These are phyloP conservation scores for Aspergillus unguis DNA, from an alignment of 2,329 filamentous ascomycete genomes.

Conservation along the genomic window DNA sequence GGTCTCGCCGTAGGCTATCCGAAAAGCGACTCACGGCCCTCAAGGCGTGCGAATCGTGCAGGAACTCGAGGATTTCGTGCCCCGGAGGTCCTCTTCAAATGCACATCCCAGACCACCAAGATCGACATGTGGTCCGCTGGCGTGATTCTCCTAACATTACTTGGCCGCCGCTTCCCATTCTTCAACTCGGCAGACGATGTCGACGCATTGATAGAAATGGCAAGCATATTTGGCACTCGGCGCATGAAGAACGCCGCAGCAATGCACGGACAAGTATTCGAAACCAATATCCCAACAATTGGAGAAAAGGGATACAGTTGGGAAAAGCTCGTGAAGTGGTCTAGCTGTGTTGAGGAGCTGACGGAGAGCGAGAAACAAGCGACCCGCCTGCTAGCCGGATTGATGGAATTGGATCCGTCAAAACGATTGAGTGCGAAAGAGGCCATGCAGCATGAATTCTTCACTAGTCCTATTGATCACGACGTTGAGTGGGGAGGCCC, in stretches of 20 bases:
- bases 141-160: slow-evolving; percentile 92
- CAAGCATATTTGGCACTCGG: slow-evolving; percentile 83
- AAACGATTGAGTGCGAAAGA: slow-evolving; percentile 44
- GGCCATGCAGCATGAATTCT: slow-evolving; percentile 46
- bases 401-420: slow-evolving; percentile 45
- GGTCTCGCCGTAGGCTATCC: slow-evolving; percentile 67
- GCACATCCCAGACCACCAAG: slow-evolving; percentile 86
- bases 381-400: slow-evolving; percentile 39
- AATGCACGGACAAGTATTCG: slow-evolving; percentile 85
- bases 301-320: slow-evolving; percentile 79
- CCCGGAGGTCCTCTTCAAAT: slow-evolving; percentile 95
- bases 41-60: slow-evolving; percentile 86
- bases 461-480: slow-evolving; percentile 40
- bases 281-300: slow-evolving; percentile 89
- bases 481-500: slow-evolving; percentile 41
- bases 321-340: slow-evolving; percentile 95
- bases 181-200: slow-evolving; percentile 99
- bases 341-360: slow-evolving; percentile 69
- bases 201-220: slow-evolving; percentile 95
- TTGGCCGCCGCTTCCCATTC: slow-evolving; percentile 91
- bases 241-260: slow-evolving; percentile 80
- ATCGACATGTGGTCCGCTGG: slow-evolving; percentile 97
- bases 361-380: slow-evolving; percentile 47
- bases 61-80: slow-evolving; percentile 94
- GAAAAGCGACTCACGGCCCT: slow-evolving; percentile 82